These are phyloP conservation scores for Phaeosphaeriaceae sp. DNA, from an alignment of 2,329 filamentous ascomycete species.

Conservation along the genomic window DNA sequence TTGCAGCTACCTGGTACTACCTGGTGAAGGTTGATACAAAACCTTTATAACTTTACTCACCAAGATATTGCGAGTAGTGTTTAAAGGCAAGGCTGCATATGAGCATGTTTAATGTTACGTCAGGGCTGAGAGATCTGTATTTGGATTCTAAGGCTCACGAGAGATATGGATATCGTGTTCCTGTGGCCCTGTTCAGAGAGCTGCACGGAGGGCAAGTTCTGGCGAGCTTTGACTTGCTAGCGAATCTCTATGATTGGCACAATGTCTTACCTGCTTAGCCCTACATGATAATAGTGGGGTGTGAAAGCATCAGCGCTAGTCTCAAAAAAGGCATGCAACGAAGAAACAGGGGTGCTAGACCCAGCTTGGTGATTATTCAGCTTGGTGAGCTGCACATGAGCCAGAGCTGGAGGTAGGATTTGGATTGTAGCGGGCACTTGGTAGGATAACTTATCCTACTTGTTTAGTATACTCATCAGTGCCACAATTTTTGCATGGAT, in stretches of 20 bases:
- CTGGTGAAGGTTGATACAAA: slow-evolving; percentile 7
- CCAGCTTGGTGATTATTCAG: background rate
- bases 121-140: slow-evolving; percentile 7
- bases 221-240: background rate
- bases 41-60: slow-evolving; percentile 22
- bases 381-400: slow-evolving; percentile 1
- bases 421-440: too few species aligned
- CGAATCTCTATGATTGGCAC: background rate
- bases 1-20: slow-evolving; percentile 1
- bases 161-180: background rate
- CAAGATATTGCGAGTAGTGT: slow-evolving; percentile 4
- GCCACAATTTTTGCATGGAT: background rate
- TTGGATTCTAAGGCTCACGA: background rate
- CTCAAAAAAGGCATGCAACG: slow-evolving; percentile 2
- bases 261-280: background rate
- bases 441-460: too few species aligned
- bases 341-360: slow-evolving; percentile 2
- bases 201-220: background rate
- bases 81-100: slow-evolving; percentile 9
- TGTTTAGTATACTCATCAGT: too few species aligned
- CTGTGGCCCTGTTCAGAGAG: background rate
- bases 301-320: slow-evolving; percentile 3
- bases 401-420: too few species aligned
- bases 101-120: slow-evolving; percentile 5
- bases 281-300: background rate